Percentiles rank a stretch among this genome's conserved stretches.
These are phyloP conservation scores for Mercurialis annua DNA, from an alignment of 345 rosid genomes.

Conservation along the genomic window DNA sequence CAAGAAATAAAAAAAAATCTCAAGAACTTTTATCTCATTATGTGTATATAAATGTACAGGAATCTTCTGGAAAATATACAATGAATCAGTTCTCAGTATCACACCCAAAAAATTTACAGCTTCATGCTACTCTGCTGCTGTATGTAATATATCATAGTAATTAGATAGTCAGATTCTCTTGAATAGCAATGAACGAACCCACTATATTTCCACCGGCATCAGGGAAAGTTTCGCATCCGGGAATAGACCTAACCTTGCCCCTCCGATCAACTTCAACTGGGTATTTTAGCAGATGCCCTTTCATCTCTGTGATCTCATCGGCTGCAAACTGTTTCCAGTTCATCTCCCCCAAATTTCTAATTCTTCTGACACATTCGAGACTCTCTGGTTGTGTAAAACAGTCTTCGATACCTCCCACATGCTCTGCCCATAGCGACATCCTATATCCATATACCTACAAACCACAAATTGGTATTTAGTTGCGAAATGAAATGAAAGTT, in stretches of 20 bases:
- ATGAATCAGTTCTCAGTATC: not conserved
- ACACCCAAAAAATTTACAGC: constrained; percentile 7
- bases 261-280: constrained; percentile 73
- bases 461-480: not conserved
- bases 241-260: constrained; percentile 79
- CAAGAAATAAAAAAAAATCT: not conserved
- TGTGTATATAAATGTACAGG: not conserved
- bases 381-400: constrained; percentile 62
- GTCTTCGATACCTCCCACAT: constrained; percentile 58
- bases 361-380: constrained; percentile 73
- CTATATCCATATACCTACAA: constrained; percentile 78
- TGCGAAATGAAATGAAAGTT: not conserved
- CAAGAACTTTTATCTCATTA: not conserved
- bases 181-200: constrained; percentile 78
- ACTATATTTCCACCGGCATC: constrained; percentile 80
- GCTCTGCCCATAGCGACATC: constrained; percentile 98
- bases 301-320: constrained; percentile 72
- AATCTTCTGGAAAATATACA: not conserved
- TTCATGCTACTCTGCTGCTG: not conserved
- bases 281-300: constrained; percentile 78
- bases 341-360: constrained; percentile 51
- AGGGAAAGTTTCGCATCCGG: constrained; percentile 67
- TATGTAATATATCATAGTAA: not conserved
- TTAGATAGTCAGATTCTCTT: constrained; percentile 86
- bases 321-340: constrained; percentile 74